Evolutionary conservation across 2,329 filamentous ascomycete species (phyloP).

Genomic region (Monosporascus sp.): DNA sequence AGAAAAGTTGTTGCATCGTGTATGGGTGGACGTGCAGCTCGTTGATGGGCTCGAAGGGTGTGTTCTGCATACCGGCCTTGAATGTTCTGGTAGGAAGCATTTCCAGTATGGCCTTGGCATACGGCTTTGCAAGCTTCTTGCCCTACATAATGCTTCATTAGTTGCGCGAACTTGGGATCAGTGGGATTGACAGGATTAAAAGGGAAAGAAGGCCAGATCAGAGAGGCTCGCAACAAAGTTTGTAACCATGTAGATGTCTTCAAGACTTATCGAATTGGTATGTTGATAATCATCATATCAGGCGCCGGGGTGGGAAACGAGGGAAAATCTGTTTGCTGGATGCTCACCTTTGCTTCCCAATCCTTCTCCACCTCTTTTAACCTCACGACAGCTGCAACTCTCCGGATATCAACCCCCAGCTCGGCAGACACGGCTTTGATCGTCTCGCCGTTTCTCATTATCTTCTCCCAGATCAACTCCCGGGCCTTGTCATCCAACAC

Average conservation of each 20-base stretch:
- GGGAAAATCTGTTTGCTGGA: slow-evolving; percentile 2
- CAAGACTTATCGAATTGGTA: slow-evolving; percentile 98
- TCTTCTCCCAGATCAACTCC: slow-evolving; percentile 66
- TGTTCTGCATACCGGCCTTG: slow-evolving; percentile 42
- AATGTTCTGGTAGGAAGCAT: slow-evolving; percentile 74
- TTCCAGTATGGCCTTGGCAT: slow-evolving; percentile 66
- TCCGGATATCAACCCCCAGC: slow-evolving; percentile 72
- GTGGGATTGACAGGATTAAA: background rate
- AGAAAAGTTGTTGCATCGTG: slow-evolving; percentile 60
- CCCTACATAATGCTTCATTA: slow-evolving; percentile 46
- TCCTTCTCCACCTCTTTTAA: slow-evolving; percentile 81
- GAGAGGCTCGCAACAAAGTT: slow-evolving; percentile 69
- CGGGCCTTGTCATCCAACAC: slow-evolving; percentile 70
- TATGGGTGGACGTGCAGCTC: slow-evolving; percentile 58
- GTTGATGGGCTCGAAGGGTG: slow-evolving; percentile 56
- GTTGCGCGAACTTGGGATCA: slow-evolving; percentile 9
- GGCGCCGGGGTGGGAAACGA: slow-evolving; percentile 8
- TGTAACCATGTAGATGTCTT: slow-evolving; percentile 95
- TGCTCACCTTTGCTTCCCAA: slow-evolving; percentile 68
- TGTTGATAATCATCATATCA: slow-evolving; percentile 55
- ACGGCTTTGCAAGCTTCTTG: slow-evolving; percentile 70
- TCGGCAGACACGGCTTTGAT: slow-evolving; percentile 74
- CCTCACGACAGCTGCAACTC: slow-evolving; percentile 79
- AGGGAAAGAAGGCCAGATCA: slow-evolving; percentile 40
- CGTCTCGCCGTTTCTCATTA: slow-evolving; percentile 60